Conservation (phyloP, 83 land plant species). For the Picea abies region DNA sequence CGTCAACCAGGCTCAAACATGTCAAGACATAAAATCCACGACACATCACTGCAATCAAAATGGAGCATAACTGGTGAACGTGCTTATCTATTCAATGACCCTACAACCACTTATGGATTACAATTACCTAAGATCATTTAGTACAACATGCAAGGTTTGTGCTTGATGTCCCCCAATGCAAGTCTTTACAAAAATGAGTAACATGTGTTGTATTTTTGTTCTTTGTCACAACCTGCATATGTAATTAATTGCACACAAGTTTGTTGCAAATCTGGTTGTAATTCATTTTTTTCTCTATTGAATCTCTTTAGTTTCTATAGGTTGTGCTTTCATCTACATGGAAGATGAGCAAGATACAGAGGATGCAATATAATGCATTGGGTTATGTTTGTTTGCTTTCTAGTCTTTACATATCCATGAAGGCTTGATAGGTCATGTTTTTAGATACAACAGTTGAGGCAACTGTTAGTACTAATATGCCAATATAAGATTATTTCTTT, state of each 20-base stretch:
- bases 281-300: constrained; percentile 5
- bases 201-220: not conserved
- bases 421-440: too few species aligned
- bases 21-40: constrained; percentile 14
- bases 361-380: constrained; percentile 65
- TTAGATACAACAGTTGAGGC: too few species aligned
- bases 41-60: constrained; percentile 34
- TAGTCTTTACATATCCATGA: too few species aligned
- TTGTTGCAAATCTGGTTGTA: not conserved
- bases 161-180: constrained; percentile 28
- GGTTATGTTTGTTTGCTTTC: too few species aligned
- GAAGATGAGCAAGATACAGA: constrained; percentile 98
- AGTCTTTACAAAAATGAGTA: constrained; percentile 20
- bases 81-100: constrained; percentile 32
- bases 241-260: not conserved
- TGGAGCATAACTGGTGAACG: constrained; percentile 37
- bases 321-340: constrained; percentile 99
- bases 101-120: constrained; percentile 36
- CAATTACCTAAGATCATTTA: constrained; percentile 52
- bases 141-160: constrained; percentile 64
- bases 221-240: not conserved
- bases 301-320: constrained; percentile 36
- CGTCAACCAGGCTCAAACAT: constrained; percentile 40
- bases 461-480: too few species aligned
- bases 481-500: too few species aligned